A percentile compares a stretch with the other conserved stretches of the same genome.
These are phyloP conservation scores for Closterium sp. DNA, from an alignment of 139 green algal species.

Conservation along the genomic window DNA sequence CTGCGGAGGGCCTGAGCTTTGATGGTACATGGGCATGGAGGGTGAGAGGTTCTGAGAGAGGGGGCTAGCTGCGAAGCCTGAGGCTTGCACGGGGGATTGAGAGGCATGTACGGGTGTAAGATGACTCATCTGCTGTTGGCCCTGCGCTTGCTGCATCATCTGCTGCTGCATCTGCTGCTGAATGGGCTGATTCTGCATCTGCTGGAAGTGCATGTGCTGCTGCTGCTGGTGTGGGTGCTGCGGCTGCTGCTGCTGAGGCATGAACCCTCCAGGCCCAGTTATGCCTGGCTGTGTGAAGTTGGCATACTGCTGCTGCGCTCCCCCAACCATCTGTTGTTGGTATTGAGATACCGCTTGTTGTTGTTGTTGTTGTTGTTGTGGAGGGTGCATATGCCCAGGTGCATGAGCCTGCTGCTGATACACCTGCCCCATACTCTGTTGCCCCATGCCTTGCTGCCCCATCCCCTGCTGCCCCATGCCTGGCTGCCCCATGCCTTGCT, in stretches of 20 bases:
- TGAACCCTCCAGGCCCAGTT: not conserved
- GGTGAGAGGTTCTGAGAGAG: not conserved
- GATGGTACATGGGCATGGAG: not conserved
- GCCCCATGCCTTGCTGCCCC: no score
- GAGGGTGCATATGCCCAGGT: no score
- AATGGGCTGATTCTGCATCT: not conserved
- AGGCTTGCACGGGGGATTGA: not conserved
- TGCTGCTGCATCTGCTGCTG: not conserved
- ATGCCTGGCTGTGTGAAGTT: not conserved
- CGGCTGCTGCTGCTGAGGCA: not conserved
- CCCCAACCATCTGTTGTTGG: not conserved
- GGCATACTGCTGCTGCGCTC: not conserved
- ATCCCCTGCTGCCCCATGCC: no score
- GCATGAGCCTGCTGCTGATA: no score
- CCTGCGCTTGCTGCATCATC: no score
- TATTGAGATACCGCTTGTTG: not conserved
- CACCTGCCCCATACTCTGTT: no score
- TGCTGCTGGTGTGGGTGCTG: not conserved
- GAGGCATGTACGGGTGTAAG: not conserved
- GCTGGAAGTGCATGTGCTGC: not conserved
- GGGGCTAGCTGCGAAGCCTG: not conserved
- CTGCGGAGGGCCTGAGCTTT: not conserved
- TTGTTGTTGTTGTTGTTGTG: not conserved
- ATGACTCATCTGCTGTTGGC: not conserved
- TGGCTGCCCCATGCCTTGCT: no score